Evolutionary conservation across 352 stramenopile genomes (phyloP).

Genomic region (Globisporangium parvum): DNA sequence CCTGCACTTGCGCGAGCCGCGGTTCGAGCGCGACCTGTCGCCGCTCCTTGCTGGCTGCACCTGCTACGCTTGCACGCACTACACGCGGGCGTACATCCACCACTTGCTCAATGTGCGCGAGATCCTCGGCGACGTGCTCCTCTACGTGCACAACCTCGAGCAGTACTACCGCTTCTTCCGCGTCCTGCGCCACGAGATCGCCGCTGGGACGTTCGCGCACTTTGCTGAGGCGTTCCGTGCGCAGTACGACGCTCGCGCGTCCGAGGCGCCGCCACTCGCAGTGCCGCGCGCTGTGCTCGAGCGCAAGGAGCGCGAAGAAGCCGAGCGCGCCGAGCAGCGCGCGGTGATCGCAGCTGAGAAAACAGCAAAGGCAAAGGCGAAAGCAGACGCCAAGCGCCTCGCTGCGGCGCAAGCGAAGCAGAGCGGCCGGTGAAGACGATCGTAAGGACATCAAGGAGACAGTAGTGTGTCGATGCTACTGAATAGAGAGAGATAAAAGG

Average conservation of each 20-base stretch:
- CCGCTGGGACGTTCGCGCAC: too few relatives aligned
- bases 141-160: constrained; percentile 86
- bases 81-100: constrained; percentile 30
- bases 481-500: neutral
- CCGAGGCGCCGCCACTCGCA: constrained; percentile 33
- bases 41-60: constrained; percentile 55
- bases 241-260: constrained; percentile 42
- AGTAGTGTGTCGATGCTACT: neutral
- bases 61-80: constrained; percentile 65
- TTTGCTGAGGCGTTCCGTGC: constrained; percentile 37
- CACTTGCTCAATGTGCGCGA: constrained; percentile 91
- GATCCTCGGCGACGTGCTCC: constrained; percentile 89
- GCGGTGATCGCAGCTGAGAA: constrained; percentile 22
- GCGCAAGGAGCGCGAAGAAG: constrained; percentile 46
- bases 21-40: constrained; percentile 54
- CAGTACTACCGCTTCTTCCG: constrained; percentile 4
- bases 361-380: constrained; percentile 13
- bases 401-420: neutral
- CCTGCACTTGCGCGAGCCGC: constrained; percentile 61
- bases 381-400: neutral
- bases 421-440: neutral
- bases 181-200: too few relatives aligned
- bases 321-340: constrained; percentile 27
- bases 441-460: neutral
- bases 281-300: constrained; percentile 48